Conservation (phyloP, 495 filamentous ascomycete genomes). For the Lasiosphaeriaceae sp. region DNA sequence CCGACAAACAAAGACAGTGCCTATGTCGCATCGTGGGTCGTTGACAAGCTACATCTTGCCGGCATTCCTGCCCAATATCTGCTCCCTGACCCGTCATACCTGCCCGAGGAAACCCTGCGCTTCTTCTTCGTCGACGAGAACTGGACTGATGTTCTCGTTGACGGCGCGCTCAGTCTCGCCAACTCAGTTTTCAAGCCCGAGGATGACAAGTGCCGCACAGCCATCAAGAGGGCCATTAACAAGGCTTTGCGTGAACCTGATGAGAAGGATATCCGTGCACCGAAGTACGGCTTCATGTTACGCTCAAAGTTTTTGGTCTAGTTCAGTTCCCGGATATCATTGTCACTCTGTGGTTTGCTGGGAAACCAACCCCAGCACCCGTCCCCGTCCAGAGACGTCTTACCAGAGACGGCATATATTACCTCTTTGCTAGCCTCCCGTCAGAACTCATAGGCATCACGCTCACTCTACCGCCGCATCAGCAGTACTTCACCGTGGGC, state of each 20-base stretch:
- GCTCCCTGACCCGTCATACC: slow-evolving; percentile 30
- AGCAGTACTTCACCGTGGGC: slow-evolving; percentile 28
- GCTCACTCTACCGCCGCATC: slow-evolving; percentile 31
- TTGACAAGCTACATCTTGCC: slow-evolving; percentile 34
- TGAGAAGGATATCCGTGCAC: slow-evolving; percentile 1
- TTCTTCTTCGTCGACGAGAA: slow-evolving; percentile 43
- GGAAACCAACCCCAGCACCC: not conserved
- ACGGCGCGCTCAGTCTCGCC: slow-evolving; percentile 42
- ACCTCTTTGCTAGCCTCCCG: slow-evolving; percentile 6
- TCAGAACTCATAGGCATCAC: slow-evolving; percentile 1
- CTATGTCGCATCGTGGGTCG: slow-evolving; percentile 34
- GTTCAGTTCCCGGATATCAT: slow-evolving; percentile 13
- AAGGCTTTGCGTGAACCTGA: slow-evolving; percentile 11
- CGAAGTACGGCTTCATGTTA: slow-evolving; percentile 14
- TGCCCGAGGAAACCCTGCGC: slow-evolving; percentile 40
- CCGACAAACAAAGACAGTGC: slow-evolving; percentile 29
- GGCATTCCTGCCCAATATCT: slow-evolving; percentile 40
- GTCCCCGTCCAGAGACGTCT: slow-evolving; percentile 18
- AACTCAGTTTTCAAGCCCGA: slow-evolving; percentile 32
- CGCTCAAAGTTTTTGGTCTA: slow-evolving; percentile 8
- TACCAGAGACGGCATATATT: slow-evolving; percentile 20
- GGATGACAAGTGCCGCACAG: slow-evolving; percentile 25
- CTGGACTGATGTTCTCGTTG: slow-evolving; percentile 44
- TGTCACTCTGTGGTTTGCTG: not conserved
- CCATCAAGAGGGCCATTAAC: slow-evolving; percentile 33